Evolutionary conservation across 495 filamentous ascomycete species (phyloP).

Genomic region (Penicillium macrosclerotiorum): DNA sequence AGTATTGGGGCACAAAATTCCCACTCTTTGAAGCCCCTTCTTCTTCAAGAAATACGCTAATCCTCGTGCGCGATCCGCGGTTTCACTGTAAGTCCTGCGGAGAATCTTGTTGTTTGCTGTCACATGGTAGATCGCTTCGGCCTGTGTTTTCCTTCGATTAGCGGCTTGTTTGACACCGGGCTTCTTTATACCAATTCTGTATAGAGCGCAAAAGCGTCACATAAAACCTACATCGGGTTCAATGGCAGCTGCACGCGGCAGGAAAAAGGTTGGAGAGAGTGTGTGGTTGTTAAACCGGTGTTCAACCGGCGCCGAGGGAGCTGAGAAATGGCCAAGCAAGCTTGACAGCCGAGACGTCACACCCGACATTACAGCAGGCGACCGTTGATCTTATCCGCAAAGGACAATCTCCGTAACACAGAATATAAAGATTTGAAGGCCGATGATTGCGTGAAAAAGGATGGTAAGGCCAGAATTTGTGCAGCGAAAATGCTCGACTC

Average conservation of each 20-base stretch:
- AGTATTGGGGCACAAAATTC: slow-evolving; percentile 86
- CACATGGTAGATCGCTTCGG: slow-evolving; percentile 81
- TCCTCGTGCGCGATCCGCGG: slow-evolving; percentile 80
- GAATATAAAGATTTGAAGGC: neutral
- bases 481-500: neutral
- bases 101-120: slow-evolving; percentile 75
- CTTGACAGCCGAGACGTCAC: slow-evolving; percentile 56
- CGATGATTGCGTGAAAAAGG: no score
- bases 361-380: slow-evolving; percentile 46
- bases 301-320: slow-evolving; percentile 30
- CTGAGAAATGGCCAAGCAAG: slow-evolving; percentile 62
- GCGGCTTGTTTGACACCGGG: neutral
- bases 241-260: slow-evolving; percentile 82
- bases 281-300: slow-evolving; percentile 69
- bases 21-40: slow-evolving; percentile 65
- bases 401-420: neutral
- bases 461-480: no score
- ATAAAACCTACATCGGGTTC: slow-evolving; percentile 73
- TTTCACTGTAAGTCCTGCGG: slow-evolving; percentile 71
- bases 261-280: slow-evolving; percentile 85
- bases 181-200: no score
- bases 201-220: no score
- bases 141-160: slow-evolving; percentile 38
- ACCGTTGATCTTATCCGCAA: neutral
- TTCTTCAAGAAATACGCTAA: slow-evolving; percentile 83